Base-by-base conservation (phyloP, 192 early-diverging fungal genomes). In the Gaertneriomyces sp. region DNA sequence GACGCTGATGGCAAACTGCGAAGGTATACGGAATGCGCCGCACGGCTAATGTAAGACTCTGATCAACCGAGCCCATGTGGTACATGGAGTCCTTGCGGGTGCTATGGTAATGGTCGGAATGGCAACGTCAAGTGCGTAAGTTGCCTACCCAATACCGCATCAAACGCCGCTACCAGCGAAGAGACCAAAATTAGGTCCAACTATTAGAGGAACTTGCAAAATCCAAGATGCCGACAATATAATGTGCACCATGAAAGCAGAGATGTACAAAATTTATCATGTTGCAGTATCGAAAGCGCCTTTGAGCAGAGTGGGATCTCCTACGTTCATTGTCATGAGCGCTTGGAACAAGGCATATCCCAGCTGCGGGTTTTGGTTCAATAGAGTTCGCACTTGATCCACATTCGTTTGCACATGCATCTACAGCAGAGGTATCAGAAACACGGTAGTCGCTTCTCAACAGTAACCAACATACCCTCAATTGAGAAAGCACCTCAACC, bases 341-440 rank as follows among this genome's bases (percentile, higher is more conserved):
- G 86, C 83, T 70, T 93, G 91, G 66, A 95, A 92, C 33, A 93
- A 69, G 4, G 90, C 90, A 75, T 92, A 95, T 6, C 90, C 75
- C 0, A 93, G 69, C 66, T 90, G 90, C 19, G 93, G 93, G 63
- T 95, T 90, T n/a, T 76, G 61, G 6, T 70, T 74, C n/a, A 95
- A 73, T 4, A 93, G 73, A 6, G 81, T 70, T 49, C 81, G 84
- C 6, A 88, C 83, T 59, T 86, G 77, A n/a, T 89, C 88, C 2
- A 88, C 85, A 49, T 79, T 76, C 39, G 63, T 84, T 16, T 82
- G 77, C 12, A 80, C 72, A 45, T 89, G 65, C 53, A 77, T 57
- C 85, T 88, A 50, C 53, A 42, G 41, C 16, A 65, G 14, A 68
- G 14, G 12, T 20, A 45, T n/a, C 47, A 49, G 47, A 12, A 49